Conservation (phyloP, 139 green algal species). For the Auxenochlorella protothecoides region DNA sequence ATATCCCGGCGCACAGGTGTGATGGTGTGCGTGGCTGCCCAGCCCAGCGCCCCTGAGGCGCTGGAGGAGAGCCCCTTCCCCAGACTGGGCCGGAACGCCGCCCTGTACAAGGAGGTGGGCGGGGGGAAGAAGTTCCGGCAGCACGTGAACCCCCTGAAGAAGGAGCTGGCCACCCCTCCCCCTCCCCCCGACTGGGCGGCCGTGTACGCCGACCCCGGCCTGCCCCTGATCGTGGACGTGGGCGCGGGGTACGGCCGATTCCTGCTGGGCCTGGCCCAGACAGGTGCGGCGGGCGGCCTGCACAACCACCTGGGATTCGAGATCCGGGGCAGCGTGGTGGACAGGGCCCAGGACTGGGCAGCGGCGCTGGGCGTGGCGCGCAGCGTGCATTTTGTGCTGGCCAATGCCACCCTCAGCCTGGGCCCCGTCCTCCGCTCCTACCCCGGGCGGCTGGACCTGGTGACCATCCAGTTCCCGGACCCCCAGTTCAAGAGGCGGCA, state of each 20-base stretch:
- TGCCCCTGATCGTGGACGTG: conserved; percentile 71
- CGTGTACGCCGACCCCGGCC: conserved; percentile 36
- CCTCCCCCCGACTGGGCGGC: conserved; percentile 38
- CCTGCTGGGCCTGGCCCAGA: conserved; percentile 29
- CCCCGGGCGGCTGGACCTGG: conserved; percentile 45
- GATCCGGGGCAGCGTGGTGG: conserved; percentile 59
- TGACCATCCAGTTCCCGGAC: conserved; percentile 75
- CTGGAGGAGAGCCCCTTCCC: no score
- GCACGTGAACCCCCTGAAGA: conserved; percentile 73
- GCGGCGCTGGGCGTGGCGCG: conserved; percentile 26
- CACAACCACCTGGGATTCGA: conserved; percentile 77
- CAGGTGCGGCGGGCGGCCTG: neutral
- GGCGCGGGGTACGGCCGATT: conserved; percentile 75
- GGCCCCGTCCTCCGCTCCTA: conserved; percentile 47
- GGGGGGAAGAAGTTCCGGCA: conserved; percentile 29
- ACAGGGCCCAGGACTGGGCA: conserved; percentile 63
- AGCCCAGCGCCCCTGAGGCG: no score
- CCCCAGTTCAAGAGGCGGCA: conserved; percentile 84
- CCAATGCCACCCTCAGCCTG: conserved; percentile 73
- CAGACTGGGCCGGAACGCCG: neutral
- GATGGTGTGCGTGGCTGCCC: no score
- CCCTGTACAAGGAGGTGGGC: neutral
- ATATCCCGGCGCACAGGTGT: no score
- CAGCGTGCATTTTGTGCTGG: conserved; percentile 47
- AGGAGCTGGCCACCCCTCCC: conserved; percentile 21